phyloP scores from a whole-genome alignment of 2,329 filamentous ascomycete species.

The Curvularia verruculosa region DNA sequence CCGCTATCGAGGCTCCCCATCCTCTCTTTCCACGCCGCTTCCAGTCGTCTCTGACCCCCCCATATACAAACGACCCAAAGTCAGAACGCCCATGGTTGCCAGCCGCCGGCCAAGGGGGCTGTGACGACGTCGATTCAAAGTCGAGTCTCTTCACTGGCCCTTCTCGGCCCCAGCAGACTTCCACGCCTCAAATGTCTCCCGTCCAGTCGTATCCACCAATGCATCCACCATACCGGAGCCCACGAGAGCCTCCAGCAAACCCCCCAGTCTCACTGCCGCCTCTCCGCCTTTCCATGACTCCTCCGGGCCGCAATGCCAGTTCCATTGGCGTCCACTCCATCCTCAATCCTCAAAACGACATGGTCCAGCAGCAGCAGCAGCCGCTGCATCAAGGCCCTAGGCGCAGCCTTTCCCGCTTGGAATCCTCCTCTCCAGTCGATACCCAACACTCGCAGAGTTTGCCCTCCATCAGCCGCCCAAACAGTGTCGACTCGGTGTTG shows the following conservation, averaged over 20 bases:
- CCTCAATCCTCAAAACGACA: conserved; percentile 52
- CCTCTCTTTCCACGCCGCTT: conserved; percentile 41
- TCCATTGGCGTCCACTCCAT: conserved; percentile 54
- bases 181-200: conserved; percentile 40
- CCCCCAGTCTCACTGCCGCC: conserved; percentile 41
- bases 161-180: conserved; percentile 33
- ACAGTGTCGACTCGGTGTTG: conserved; percentile 43
- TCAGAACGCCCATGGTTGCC: conserved; percentile 46
- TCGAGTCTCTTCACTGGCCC: conserved; percentile 32
- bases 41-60: conserved; percentile 40
- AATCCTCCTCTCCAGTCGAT: conserved; percentile 50
- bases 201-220: conserved; percentile 32
- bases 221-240: conserved; percentile 33
- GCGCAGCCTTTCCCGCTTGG: conserved; percentile 53
- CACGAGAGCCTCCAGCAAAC: conserved; percentile 25
- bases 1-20: conserved; percentile 42
- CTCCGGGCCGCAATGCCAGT: conserved; percentile 40
- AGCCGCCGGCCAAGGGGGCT: conserved; percentile 37
- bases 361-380: conserved; percentile 38
- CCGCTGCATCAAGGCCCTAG: conserved; percentile 42
- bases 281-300: conserved; percentile 42
- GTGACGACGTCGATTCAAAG: conserved; percentile 41
- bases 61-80: conserved; percentile 40
- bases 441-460: conserved; percentile 43
- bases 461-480: conserved; percentile 45